A percentile compares a stretch with the other conserved stretches of the same genome.
Evolutionary conservation across 2,329 filamentous ascomycete species (phyloP).

Genomic region (Colletotrichum trifolii): DNA sequence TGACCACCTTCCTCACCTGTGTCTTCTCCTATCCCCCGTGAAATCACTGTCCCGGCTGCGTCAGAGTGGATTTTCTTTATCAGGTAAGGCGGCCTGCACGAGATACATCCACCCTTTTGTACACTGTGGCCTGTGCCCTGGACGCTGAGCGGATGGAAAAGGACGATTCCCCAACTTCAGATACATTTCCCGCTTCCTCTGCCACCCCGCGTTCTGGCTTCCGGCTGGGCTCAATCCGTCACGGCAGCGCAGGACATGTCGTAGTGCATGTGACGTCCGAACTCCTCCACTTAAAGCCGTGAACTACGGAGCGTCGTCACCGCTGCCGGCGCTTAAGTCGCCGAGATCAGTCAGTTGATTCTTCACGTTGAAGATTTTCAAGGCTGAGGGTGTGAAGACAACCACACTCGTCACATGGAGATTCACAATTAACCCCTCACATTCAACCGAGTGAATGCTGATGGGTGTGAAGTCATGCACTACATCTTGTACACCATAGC

Average conservation of each 20-base stretch:
- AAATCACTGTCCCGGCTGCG: no score
- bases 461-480: constrained; percentile 19
- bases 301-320: constrained; percentile 26
- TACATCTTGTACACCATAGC: not conserved
- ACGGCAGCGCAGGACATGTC: not conserved
- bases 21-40: no score
- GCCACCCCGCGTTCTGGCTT: constrained; percentile 20
- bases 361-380: constrained; percentile 9
- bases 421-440: constrained; percentile 7
- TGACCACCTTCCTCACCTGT: no score
- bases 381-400: constrained; percentile 8
- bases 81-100: no score
- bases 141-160: no score
- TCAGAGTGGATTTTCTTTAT: no score
- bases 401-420: constrained; percentile 6
- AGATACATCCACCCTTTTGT: no score
- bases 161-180: no score
- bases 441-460: constrained; percentile 4
- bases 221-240: constrained; percentile 22
- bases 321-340: constrained; percentile 11
- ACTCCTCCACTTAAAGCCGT: constrained; percentile 31
- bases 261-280: constrained; percentile 35
- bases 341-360: constrained; percentile 25
- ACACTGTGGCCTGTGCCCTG: no score
- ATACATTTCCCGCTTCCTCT: not conserved